A percentile compares a stretch with the other conserved stretches of the same genome.
Conservation (phyloP, 805 yeast species). For the Citeromyces nyonsensis region DNA sequence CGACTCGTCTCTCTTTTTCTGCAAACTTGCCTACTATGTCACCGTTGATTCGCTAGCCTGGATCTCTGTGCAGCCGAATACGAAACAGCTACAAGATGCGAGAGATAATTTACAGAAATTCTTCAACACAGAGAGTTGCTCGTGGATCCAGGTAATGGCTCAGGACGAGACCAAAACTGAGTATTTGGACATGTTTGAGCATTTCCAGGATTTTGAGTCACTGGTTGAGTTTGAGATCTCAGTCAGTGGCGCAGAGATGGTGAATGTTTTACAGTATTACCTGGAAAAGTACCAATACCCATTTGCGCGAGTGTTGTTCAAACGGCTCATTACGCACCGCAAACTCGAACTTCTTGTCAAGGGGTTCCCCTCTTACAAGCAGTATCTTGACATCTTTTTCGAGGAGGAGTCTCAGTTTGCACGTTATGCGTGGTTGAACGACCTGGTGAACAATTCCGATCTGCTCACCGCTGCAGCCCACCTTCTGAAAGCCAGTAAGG, state of each 20-base stretch:
- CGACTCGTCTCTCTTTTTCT: no score
- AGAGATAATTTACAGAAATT: no score
- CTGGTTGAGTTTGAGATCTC: constrained; percentile 7
- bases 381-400: constrained; percentile 36
- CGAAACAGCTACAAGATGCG: no score
- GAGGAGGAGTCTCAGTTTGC: constrained; percentile 23
- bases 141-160: no score
- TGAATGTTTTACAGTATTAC: constrained; percentile 23
- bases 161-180: no score
- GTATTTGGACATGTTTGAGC: constrained; percentile 29
- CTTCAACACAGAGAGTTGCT: no score
- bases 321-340: constrained; percentile 35
- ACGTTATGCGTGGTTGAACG: constrained; percentile 59
- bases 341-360: constrained; percentile 37
- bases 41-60: no score
- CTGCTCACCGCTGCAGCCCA: constrained; percentile 32
- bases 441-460: constrained; percentile 36
- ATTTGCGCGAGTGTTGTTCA: constrained; percentile 54
- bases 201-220: constrained; percentile 35
- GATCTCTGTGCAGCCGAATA: no score
- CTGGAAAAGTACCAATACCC: constrained; percentile 48
- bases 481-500: constrained; percentile 18
- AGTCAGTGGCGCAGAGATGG: constrained; percentile 15
- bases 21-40: no score
- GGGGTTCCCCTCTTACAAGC: constrained; percentile 36